These are phyloP conservation scores for Diaporthe destruens DNA, from an alignment of 2,329 filamentous ascomycete genomes.

Conservation along the genomic window DNA sequence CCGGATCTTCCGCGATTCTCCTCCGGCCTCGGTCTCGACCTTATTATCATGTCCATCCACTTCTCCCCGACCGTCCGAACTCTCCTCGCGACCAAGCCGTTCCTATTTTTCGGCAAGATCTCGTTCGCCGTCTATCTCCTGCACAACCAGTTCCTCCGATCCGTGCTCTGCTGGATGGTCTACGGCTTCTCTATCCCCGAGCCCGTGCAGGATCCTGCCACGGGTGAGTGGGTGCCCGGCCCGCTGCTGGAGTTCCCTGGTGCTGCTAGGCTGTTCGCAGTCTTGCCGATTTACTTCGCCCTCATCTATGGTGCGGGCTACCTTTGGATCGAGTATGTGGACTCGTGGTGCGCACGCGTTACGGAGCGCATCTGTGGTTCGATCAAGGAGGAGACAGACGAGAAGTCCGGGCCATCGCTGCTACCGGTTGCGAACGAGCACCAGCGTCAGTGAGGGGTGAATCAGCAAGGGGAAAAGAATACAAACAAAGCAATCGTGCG, in stretches of 20 bases:
- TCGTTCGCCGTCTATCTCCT: constrained; percentile 42
- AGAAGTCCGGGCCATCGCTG: constrained; percentile 50
- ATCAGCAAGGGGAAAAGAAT: background rate
- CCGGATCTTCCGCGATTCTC: constrained; percentile 42
- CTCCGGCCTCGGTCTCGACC: constrained; percentile 41
- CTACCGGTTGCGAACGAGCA: constrained; percentile 42
- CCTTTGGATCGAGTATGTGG: constrained; percentile 41
- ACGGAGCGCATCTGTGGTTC: constrained; percentile 48
- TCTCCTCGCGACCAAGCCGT: constrained; percentile 40
- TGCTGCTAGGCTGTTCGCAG: constrained; percentile 36
- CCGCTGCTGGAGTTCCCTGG: constrained; percentile 39
- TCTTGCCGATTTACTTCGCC: constrained; percentile 40
- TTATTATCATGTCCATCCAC: constrained; percentile 41
- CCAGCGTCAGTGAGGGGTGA: constrained; percentile 24
- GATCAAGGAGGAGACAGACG: constrained; percentile 49
- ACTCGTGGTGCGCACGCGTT: constrained; percentile 38
- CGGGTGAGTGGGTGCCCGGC: constrained; percentile 40
- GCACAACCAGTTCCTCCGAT: constrained; percentile 43
- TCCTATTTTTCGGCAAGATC: constrained; percentile 41
- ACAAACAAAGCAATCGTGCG: constrained; percentile 6
- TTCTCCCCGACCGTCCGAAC: constrained; percentile 39
- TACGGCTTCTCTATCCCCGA: constrained; percentile 39
- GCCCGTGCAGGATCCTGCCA: constrained; percentile 39
- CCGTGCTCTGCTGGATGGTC: constrained; percentile 42
- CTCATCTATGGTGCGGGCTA: constrained; percentile 40